Evolutionary conservation across 1,139 yeast species (phyloP), one percentile per base, ranked within the genome.

Genomic region (Candida frijolesensis): DNA sequence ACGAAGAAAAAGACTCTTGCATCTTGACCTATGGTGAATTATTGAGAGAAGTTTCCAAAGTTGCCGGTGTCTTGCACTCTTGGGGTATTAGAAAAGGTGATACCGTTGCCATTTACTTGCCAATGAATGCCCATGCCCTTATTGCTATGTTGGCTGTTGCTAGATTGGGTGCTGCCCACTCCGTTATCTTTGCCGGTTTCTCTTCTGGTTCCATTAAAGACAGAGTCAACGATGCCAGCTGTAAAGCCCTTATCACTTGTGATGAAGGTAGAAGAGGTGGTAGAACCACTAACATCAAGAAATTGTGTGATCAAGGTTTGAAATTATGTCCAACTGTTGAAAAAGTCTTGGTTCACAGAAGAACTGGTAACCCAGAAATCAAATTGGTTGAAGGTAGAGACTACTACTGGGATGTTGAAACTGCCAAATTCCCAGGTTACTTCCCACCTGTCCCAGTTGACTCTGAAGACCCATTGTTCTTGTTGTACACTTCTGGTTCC

Each of bases 181-280:
- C 92, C 10, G 95, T 87, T 43, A 87, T 88, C 18, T 88, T 88
- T 73, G 96, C 96, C 5, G 96, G 96, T 1, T 88, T 87, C 66
- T 82, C 88, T 14, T 82, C 90, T 35, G 84, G 87, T 45, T 87
- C 94, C 8, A 75, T 87, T 57, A 79, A 83, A 63, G 96, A 88
- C 70, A 80, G 96, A 62, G 85, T 88, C 62, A 76, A 80, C 55
- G 91, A 87, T 64, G 95, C 89, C n/a, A 75, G 84, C 65, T 85
- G 90, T 11, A 79, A 79, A 59, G 74, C 85, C 54, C 90, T 87
- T 53, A 82, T 88, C 60, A 87, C 95, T 47, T 83, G 91, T 22
- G 95, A 88, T 67, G 94, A 87, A 70, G 84, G 89, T 37, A 82
- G 83, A 70, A 78, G 96, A 69, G 96, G 95, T 58, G 92, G 94